These are phyloP conservation scores for Clohesyomyces aquaticus DNA, from an alignment of 495 filamentous ascomycete species.

Conservation along the genomic window DNA sequence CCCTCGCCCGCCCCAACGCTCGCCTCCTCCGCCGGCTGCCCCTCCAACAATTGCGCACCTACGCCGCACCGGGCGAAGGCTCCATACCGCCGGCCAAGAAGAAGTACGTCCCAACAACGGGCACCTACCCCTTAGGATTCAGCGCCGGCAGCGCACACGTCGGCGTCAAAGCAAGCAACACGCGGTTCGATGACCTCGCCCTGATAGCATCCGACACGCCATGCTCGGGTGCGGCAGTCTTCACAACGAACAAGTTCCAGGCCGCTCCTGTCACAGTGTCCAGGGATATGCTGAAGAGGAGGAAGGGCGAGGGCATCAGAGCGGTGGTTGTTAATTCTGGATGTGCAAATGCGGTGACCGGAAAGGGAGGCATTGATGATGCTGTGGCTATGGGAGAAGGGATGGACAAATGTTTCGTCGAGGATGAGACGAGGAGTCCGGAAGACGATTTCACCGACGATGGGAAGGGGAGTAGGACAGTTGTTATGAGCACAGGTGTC, in stretches of 20 bases:
- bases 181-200: constrained; percentile 83
- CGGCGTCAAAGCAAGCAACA: constrained; percentile 92
- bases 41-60: constrained; percentile 41
- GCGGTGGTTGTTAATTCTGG: constrained; percentile 93
- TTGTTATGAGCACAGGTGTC: constrained; percentile 98
- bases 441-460: too few relatives aligned
- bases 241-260: constrained; percentile 98
- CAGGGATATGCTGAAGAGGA: constrained; percentile 66
- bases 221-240: constrained; percentile 90
- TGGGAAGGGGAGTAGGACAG: constrained; percentile 66
- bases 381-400: constrained; percentile 78
- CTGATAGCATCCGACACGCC: constrained; percentile 85
- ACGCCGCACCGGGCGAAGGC: constrained; percentile 48
- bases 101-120: constrained; percentile 84
- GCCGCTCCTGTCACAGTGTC: constrained; percentile 91
- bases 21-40: constrained; percentile 13
- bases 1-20: constrained; percentile 30
- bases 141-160: constrained; percentile 83
- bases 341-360: constrained; percentile 97
- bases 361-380: constrained; percentile 87
- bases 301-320: constrained; percentile 70
- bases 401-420: constrained; percentile 68
- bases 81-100: constrained; percentile 53
- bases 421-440: constrained; percentile 41
- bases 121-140: constrained; percentile 90